phyloP scores from a whole-genome alignment of 2,329 filamentous ascomycete genomes.

The Hansfordia pulvinata region DNA sequence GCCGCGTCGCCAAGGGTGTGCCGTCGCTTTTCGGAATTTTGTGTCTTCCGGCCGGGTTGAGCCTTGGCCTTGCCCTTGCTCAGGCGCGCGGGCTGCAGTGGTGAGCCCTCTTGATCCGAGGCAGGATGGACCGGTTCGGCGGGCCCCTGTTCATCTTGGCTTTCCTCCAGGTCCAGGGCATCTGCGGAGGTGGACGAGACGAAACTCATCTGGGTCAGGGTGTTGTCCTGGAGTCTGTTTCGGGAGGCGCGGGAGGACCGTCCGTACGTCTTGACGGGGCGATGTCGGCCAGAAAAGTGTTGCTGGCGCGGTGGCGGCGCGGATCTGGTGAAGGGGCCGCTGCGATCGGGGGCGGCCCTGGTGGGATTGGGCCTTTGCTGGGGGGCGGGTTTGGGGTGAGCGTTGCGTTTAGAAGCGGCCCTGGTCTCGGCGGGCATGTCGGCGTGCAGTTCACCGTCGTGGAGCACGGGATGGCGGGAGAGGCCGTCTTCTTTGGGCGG shows the following conservation, averaged over 20 bases:
- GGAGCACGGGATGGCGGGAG: no score
- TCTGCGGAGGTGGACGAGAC: constrained; percentile 3
- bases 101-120: no score
- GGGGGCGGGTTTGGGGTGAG: no score
- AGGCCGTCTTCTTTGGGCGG: no score
- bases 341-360: no score
- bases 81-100: no score
- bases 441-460: no score
- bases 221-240: constrained; percentile 1
- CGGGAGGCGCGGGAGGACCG: constrained; percentile 1
- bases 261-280: constrained; percentile 2
- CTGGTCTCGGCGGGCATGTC: no score
- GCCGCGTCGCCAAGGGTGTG: constrained; percentile 15
- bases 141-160: constrained; percentile 4
- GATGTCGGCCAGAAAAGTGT: constrained; percentile 2
- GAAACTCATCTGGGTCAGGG: constrained; percentile 3
- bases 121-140: constrained; percentile 3
- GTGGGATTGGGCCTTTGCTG: no score
- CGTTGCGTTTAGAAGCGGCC: no score
- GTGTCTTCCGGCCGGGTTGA: constrained; percentile 6
- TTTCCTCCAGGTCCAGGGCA: constrained; percentile 7
- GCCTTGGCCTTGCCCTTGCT: constrained; percentile 3
- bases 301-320: constrained; percentile 1
- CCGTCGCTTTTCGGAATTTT: constrained; percentile 9
- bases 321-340: background rate